A percentile compares a stretch with the other conserved stretches of the same genome.
Evolutionary conservation across 306 rosid genomes (phyloP).

Genomic region (Cucumis sativus): DNA sequence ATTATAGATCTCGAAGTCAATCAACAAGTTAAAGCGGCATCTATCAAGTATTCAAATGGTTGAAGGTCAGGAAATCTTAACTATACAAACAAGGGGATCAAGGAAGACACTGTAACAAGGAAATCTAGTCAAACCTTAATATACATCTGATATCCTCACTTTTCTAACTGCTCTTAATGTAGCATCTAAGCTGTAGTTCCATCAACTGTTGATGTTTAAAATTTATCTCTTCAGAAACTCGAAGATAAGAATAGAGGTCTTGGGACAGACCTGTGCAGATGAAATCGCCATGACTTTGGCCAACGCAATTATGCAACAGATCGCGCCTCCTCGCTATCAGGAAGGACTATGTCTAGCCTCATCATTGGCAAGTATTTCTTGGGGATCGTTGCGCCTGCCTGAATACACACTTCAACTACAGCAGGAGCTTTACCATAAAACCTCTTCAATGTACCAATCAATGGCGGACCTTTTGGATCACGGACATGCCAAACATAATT

Average conservation of each 20-base stretch:
- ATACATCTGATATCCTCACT: neutral
- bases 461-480: slow-evolving; percentile 62
- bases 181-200: neutral
- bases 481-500: slow-evolving; percentile 88
- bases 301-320: slow-evolving; percentile 39
- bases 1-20: neutral
- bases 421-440: slow-evolving; percentile 91
- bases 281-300: neutral
- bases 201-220: neutral
- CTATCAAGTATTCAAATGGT: neutral
- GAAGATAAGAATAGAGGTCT: neutral
- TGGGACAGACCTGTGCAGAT: neutral
- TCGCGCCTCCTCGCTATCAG: slow-evolving; percentile 53
- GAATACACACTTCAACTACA: slow-evolving; percentile 78
- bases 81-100: neutral
- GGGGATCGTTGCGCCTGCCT: slow-evolving; percentile 74
- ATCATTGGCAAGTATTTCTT: slow-evolving; percentile 64
- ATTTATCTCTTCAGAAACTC: neutral
- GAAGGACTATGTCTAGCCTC: slow-evolving; percentile 94
- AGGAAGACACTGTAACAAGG: neutral
- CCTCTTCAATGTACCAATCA: slow-evolving; percentile 45
- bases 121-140: neutral
- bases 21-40: neutral
- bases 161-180: neutral
- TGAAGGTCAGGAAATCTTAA: neutral